Percentiles rank a stretch among this genome's conserved stretches.
phyloP scores from a whole-genome alignment of 208 protist species.

The Angomonas ambiguus region DNA sequence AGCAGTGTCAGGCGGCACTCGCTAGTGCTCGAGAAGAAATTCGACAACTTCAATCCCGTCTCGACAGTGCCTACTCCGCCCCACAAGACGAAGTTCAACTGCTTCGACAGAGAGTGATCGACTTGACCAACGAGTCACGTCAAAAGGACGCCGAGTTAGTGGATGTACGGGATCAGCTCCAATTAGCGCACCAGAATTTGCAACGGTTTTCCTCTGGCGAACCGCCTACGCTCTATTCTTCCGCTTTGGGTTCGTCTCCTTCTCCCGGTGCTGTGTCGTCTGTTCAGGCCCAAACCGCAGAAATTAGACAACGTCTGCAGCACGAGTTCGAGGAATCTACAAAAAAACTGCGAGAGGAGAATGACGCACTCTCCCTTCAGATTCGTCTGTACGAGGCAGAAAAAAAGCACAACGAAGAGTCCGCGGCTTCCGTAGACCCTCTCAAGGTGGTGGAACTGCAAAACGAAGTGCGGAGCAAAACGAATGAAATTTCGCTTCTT shows the following conservation, averaged over 20 bases:
- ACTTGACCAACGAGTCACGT: constrained; percentile 13
- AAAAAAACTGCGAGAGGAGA: constrained; percentile 39
- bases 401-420: constrained; percentile 20
- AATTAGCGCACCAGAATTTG: constrained; percentile 31
- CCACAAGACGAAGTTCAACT: constrained; percentile 4
- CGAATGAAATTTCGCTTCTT: constrained; percentile 50
- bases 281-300: constrained; percentile 9
- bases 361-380: constrained; percentile 33
- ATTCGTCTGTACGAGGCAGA: constrained; percentile 33
- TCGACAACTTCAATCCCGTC: constrained; percentile 25
- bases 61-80: background rate
- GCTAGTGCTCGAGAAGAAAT: constrained; percentile 40
- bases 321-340: constrained; percentile 30
- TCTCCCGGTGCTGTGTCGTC: constrained; percentile 1
- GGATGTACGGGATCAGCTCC: constrained; percentile 28
- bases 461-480: constrained; percentile 42
- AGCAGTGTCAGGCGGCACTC: constrained; percentile 36
- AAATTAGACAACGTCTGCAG: constrained; percentile 29
- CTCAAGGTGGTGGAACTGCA: constrained; percentile 40
- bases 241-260: background rate
- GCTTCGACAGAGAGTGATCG: constrained; percentile 1
- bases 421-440: constrained; percentile 24
- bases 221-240: background rate
- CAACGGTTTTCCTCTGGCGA: constrained; percentile 13
- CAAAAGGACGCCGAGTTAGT: constrained; percentile 14